A percentile compares a stretch with the other conserved stretches of the same genome.
phyloP scores from a whole-genome alignment of 345 rosid species.

The Citrus australasica region DNA sequence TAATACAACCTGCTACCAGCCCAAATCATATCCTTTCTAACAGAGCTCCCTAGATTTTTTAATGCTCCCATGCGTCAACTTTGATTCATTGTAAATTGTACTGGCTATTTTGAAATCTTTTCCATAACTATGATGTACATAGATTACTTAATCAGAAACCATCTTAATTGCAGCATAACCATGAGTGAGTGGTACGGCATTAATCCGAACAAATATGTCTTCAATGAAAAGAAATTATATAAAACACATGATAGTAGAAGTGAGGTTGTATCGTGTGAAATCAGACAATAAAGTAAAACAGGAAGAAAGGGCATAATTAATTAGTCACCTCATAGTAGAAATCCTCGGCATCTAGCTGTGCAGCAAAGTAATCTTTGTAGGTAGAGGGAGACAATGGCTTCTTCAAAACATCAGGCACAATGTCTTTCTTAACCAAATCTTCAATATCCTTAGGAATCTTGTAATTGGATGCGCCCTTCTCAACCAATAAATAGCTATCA shows the following conservation, averaged over 20 bases:
- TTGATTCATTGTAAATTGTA: not conserved
- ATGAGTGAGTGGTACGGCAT: not conserved
- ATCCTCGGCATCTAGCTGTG: slow-evolving; percentile 30
- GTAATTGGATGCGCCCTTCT: slow-evolving; percentile 16
- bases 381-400: slow-evolving; percentile 20
- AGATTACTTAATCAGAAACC: not conserved
- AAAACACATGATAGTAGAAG: not conserved
- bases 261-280: not conserved
- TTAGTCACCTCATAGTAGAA: slow-evolving; percentile 17
- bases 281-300: not conserved
- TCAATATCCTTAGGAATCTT: slow-evolving; percentile 18
- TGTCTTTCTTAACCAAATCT: slow-evolving; percentile 15
- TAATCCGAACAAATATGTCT: not conserved
- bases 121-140: not conserved
- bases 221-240: not conserved
- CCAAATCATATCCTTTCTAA: not conserved
- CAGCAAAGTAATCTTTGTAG: slow-evolving; percentile 23
- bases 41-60: not conserved
- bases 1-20: not conserved
- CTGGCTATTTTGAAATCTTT: not conserved
- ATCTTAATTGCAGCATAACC: not conserved
- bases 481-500: not conserved
- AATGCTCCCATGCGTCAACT: not conserved
- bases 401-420: slow-evolving; percentile 20
- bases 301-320: not conserved